Base-by-base conservation (phyloP, 2,329 filamentous ascomycete genomes). In the Penicillium palitans region DNA sequence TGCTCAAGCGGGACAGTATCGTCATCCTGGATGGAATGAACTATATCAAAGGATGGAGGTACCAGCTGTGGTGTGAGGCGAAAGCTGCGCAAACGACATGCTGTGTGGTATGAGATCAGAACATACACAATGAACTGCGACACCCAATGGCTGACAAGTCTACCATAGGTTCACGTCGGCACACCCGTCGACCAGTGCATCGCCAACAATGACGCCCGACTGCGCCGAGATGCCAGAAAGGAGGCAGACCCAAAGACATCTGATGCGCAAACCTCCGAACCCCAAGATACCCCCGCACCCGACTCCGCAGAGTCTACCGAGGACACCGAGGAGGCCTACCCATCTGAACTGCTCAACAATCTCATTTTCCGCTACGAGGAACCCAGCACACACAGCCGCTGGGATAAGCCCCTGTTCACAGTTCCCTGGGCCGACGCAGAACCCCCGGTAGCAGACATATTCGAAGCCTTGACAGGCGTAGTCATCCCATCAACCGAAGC, bases 41-140 rank as follows among this genome's bases (percentile, higher is more conserved):
- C 70, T 88, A 88, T 71, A 88, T 88, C 75, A 88, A 88, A 72
- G 86, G 85, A 21, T 87, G 84, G 72, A 79, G 85, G 40, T 88
- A 88, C 67, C 86, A 88, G 74, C 72, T 88, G 44, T 87, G 85
- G 78, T 88, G 85, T 68, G 85, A 88, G 70, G 84, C 85, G 29
- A 88, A 88, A 72, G 84, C 85, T 4, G 75, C 83, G 15, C 81
- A 82, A 56, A 87, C 85, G 7, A 81, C 83, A 3, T 85, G 79
- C 69, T 87, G 85, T 66, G 84, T 87, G 63, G 83, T 88, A 72
- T 72, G 80, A 73, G 9, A 44, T 49, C 25, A 9, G 5, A 41
- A 6, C n/a, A 5, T 10, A 6, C 3, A 35, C 37, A 15, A 35
- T 24, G 33, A 27, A 21, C 24, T 21, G 21, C 13, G 44, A 29